These are phyloP conservation scores for Lactifluus pinguis DNA, from an alignment of 768 basidiomycete species.

Conservation along the genomic window DNA sequence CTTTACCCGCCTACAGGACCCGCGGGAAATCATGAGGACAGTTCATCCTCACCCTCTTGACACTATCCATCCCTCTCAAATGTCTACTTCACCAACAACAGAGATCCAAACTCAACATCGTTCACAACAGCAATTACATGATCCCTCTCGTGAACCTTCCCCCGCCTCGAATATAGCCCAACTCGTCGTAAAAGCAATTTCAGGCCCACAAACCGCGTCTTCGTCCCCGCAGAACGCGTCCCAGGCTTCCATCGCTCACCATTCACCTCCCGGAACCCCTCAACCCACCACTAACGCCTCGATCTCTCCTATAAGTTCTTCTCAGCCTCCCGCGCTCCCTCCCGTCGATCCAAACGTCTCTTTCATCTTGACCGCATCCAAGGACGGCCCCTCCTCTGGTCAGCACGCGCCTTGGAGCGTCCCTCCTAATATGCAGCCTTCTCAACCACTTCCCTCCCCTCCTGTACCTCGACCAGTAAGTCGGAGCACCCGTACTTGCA, in stretches of 20 bases:
- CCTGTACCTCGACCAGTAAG: slow-evolving; percentile 15
- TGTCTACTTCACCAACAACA: slow-evolving; percentile 13
- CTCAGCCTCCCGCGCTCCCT: slow-evolving; percentile 20
- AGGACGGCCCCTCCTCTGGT: slow-evolving; percentile 14
- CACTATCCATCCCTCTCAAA: slow-evolving; percentile 21
- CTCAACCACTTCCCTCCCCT: slow-evolving; percentile 15
- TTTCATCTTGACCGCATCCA: slow-evolving; percentile 21
- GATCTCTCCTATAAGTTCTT: slow-evolving; percentile 27
- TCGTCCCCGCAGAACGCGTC: slow-evolving; percentile 28
- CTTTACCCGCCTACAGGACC: slow-evolving; percentile 22
- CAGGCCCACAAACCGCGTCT: slow-evolving; percentile 20
- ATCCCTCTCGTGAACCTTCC: slow-evolving; percentile 17
- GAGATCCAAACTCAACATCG: slow-evolving; percentile 16
- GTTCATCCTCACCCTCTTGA: slow-evolving; percentile 42
- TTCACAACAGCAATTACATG: slow-evolving; percentile 11
- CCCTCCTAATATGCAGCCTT: slow-evolving; percentile 1
- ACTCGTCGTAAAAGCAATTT: slow-evolving; percentile 20
- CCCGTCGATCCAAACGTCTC: slow-evolving; percentile 15
- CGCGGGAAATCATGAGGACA: slow-evolving; percentile 37
- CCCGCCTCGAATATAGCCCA: slow-evolving; percentile 17
- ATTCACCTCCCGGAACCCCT: slow-evolving; percentile 23
- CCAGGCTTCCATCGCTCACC: slow-evolving; percentile 27
- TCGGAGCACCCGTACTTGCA: neutral
- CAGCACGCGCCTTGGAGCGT: slow-evolving; percentile 21
- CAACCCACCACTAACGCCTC: slow-evolving; percentile 25